Conservation (phyloP, 306 rosid genomes). For the Vigna reflexopilosa region DNA sequence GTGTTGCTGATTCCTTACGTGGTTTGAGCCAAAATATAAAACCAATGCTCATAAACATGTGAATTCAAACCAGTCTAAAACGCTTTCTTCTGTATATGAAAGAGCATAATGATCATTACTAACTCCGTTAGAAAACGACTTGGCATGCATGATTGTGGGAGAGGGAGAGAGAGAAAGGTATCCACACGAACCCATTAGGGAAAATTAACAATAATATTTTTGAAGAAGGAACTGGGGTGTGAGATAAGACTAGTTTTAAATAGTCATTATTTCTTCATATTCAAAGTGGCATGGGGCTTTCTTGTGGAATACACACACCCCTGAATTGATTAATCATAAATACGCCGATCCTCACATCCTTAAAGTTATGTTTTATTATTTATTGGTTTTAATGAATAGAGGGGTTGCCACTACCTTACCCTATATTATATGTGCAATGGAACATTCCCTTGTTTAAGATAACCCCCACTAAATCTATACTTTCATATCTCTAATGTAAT, state of each 20-base stretch:
- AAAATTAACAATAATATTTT: conserved; percentile 5
- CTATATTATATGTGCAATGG: not conserved
- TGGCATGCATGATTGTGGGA: not conserved
- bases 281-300: conserved; percentile 43
- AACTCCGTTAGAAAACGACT: not conserved
- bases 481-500: too few relatives aligned
- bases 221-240: not conserved
- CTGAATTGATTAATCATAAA: conserved; percentile 20
- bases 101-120: not conserved
- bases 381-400: not conserved
- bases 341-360: not conserved
- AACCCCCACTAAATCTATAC: conserved; percentile 13
- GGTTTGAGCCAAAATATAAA: not conserved
- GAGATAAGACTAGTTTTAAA: not conserved
- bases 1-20: conserved; percentile 3
- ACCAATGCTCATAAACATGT: not conserved
- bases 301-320: conserved; percentile 48
- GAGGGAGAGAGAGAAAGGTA: conserved; percentile 21
- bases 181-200: conserved; percentile 22
- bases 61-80: not conserved
- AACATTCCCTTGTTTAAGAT: not conserved
- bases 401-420: conserved; percentile 19
- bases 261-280: not conserved
- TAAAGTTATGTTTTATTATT: conserved; percentile 1
- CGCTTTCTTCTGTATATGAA: too few relatives aligned